These are phyloP conservation scores for Leccinellum luteum DNA, from an alignment of 768 basidiomycete species.

Conservation along the genomic window DNA sequence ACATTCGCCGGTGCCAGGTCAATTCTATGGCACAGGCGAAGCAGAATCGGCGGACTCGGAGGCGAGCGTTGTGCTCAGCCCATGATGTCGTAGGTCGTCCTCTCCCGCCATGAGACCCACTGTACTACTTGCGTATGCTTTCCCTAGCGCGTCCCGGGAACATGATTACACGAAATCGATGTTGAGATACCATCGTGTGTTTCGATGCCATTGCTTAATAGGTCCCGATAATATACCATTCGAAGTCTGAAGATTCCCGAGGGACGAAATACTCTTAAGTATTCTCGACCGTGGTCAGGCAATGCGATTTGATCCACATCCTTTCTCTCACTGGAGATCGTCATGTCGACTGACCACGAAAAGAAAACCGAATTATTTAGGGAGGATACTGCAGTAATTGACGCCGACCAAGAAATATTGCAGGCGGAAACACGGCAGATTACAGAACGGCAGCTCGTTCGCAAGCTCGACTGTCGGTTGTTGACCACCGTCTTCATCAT, in stretches of 20 bases:
- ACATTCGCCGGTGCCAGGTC: too few species aligned
- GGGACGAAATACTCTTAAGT: not conserved
- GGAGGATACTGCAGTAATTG: not conserved
- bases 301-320: not conserved
- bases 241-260: not conserved
- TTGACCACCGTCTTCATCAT: constrained; percentile 58
- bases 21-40: too few species aligned
- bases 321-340: not conserved
- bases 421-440: constrained; percentile 5
- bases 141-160: not conserved
- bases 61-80: not conserved
- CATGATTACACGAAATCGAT: not conserved
- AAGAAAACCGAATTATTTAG: constrained; percentile 12
- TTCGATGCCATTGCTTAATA: too few species aligned
- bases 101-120: not conserved
- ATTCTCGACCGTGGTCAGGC: not conserved
- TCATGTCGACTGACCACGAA: constrained; percentile 15
- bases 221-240: not conserved
- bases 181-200: not conserved
- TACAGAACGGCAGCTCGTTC: constrained; percentile 38
- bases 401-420: not conserved
- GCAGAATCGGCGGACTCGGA: not conserved
- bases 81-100: not conserved
- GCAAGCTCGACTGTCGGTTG: constrained; percentile 54
- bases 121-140: not conserved